Percentiles rank a stretch among this genome's conserved stretches.
Evolutionary conservation across 2,329 filamentous ascomycete genomes (phyloP).

Genomic region (Paracamarosporium sp.): DNA sequence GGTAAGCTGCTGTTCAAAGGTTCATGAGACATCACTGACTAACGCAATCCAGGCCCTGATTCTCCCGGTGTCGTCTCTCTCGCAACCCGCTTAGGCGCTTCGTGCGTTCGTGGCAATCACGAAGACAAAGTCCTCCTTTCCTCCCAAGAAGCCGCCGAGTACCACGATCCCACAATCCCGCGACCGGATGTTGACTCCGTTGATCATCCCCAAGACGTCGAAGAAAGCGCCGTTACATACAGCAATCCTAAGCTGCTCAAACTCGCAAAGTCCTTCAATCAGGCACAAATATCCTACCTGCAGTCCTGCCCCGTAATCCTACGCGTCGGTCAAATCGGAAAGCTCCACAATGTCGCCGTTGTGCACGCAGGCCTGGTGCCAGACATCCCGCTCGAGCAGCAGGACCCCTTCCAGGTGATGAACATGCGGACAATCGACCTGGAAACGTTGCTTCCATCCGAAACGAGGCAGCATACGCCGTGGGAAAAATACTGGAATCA

Average conservation of each 20-base stretch:
- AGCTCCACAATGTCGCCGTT: constrained; percentile 70
- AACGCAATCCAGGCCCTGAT: constrained; percentile 65
- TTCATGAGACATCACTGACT: not conserved
- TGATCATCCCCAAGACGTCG: not conserved
- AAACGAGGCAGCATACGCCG: constrained; percentile 60
- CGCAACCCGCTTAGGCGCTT: constrained; percentile 75
- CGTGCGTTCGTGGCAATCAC: constrained; percentile 88
- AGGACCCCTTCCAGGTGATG: constrained; percentile 84
- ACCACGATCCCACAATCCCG: constrained; percentile 24
- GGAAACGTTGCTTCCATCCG: constrained; percentile 64
- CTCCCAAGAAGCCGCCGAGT: constrained; percentile 52
- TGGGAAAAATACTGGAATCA: constrained; percentile 71
- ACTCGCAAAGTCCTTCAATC: constrained; percentile 63
- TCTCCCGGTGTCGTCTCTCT: constrained; percentile 78
- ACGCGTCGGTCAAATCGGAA: constrained; percentile 67
- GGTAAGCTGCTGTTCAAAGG: constrained; percentile 42
- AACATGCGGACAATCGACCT: constrained; percentile 85
- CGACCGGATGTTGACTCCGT: constrained; percentile 28
- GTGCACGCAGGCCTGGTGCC: constrained; percentile 89
- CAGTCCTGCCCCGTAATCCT: constrained; percentile 78
- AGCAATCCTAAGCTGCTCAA: constrained; percentile 53
- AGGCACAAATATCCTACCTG: constrained; percentile 73
- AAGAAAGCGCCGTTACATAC: constrained; percentile 32
- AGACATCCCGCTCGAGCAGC: constrained; percentile 70
- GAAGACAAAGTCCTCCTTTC: constrained; percentile 84